These are phyloP conservation scores for Fraxinus baroniana DNA, from an alignment of 305 asterid species.

Conservation along the genomic window DNA sequence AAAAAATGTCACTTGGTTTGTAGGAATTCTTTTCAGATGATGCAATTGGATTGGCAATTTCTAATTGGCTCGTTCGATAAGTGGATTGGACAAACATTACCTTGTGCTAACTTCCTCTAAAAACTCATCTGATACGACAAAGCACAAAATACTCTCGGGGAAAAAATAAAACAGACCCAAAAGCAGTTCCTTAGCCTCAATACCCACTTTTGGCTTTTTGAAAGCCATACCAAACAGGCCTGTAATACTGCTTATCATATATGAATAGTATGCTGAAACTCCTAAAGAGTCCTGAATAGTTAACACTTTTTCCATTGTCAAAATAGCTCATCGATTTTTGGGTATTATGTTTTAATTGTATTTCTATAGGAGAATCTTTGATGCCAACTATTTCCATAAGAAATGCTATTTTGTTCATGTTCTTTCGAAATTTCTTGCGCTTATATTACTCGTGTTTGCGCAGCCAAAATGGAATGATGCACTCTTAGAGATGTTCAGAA, in stretches of 20 bases:
- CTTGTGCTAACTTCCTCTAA: background rate
- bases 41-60: slow-evolving; percentile 18
- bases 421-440: background rate
- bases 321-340: background rate
- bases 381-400: background rate
- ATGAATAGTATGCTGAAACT: background rate
- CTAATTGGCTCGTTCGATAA: slow-evolving; percentile 3
- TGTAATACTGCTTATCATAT: background rate
- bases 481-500: slow-evolving; percentile 81
- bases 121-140: background rate
- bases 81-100: slow-evolving; percentile 2
- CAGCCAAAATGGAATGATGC: slow-evolving; percentile 96
- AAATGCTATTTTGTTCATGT: background rate
- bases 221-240: background rate
- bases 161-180: background rate
- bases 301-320: background rate
- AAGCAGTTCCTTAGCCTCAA: background rate
- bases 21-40: slow-evolving; percentile 23
- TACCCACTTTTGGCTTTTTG: background rate
- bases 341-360: background rate
- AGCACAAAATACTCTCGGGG: background rate
- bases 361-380: background rate
- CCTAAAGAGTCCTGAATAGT: background rate
- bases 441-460: slow-evolving; percentile 24
- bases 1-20: slow-evolving; percentile 17